Conservation (phyloP, 148 eudicot genomes). For the Vaccinium myrtillus region DNA sequence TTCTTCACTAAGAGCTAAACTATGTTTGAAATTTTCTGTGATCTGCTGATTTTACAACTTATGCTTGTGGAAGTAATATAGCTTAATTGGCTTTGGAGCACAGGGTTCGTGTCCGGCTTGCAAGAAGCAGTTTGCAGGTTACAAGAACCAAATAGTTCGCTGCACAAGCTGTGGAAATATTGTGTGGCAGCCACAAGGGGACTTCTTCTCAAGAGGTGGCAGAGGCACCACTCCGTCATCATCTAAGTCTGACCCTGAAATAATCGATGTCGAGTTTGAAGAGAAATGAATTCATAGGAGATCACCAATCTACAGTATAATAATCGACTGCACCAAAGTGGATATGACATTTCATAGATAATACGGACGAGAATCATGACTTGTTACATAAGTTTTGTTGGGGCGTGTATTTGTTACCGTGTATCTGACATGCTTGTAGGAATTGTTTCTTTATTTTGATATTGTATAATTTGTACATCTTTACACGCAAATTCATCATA, state of each 20-base stretch:
- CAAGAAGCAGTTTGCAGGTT: conserved; percentile 70
- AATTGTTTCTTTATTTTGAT: background rate
- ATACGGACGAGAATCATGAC: background rate
- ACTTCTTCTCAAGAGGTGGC: conserved; percentile 54
- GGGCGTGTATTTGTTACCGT: background rate
- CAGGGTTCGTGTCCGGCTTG: conserved; percentile 87
- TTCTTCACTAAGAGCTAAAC: background rate
- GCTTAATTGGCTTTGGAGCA: conserved; percentile 21
- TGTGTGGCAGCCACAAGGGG: conserved; percentile 89
- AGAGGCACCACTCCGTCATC: conserved; percentile 34
- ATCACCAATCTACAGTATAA: conserved; percentile 16
- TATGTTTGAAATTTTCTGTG: background rate
- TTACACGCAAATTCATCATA: background rate
- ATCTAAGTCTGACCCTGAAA: conserved; percentile 53
- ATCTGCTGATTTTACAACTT: background rate
- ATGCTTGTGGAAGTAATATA: background rate
- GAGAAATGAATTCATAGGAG: conserved; percentile 45
- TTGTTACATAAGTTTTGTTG: background rate
- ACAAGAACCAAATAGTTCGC: conserved; percentile 65
- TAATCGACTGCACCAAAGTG: background rate
- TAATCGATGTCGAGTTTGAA: conserved; percentile 87
- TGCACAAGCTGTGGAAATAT: conserved; percentile 78
- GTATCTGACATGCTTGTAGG: conserved; percentile 15
- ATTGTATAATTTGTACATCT: conserved; percentile 5
- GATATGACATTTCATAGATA: background rate